Percentiles rank a stretch among this genome's conserved stretches.
These are phyloP conservation scores for Talaromyces nanjingensis DNA, from an alignment of 495 filamentous ascomycete species.

Conservation along the genomic window DNA sequence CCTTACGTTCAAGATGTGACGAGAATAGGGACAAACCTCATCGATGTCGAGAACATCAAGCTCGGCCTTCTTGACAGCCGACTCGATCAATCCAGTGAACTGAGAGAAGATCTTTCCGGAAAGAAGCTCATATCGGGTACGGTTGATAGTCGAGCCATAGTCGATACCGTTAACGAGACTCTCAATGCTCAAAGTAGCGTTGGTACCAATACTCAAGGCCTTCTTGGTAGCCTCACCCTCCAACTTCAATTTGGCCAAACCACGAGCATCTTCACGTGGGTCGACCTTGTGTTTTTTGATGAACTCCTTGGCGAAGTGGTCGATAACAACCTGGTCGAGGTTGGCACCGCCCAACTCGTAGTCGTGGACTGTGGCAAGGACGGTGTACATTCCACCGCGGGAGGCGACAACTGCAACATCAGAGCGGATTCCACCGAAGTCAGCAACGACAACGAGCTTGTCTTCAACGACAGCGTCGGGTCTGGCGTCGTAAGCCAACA, in stretches of 20 bases:
- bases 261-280: slow-evolving; percentile 70
- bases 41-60: slow-evolving; percentile 90
- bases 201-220: slow-evolving; percentile 77
- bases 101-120: slow-evolving; percentile 75
- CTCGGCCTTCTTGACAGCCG: slow-evolving; percentile 82
- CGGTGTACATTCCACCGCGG: slow-evolving; percentile 92
- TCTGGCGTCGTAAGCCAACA: slow-evolving; percentile 87
- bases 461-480: slow-evolving; percentile 67
- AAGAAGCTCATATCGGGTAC: slow-evolving; percentile 88
- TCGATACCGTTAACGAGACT: slow-evolving; percentile 81
- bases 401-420: slow-evolving; percentile 86
- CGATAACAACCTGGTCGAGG: slow-evolving; percentile 83
- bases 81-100: slow-evolving; percentile 77
- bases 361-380: slow-evolving; percentile 89
- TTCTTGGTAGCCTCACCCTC: slow-evolving; percentile 88
- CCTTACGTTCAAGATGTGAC: no score
- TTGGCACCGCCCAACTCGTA: slow-evolving; percentile 79
- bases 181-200: slow-evolving; percentile 86
- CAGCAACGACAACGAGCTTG: slow-evolving; percentile 87
- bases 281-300: slow-evolving; percentile 88
- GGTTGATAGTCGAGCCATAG: slow-evolving; percentile 85
- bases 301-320: slow-evolving; percentile 98
- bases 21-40: no score
- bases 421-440: slow-evolving; percentile 86
- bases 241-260: slow-evolving; percentile 84